phyloP scores from a whole-genome alignment of 495 filamentous ascomycete genomes.

The Cercophora sp. region DNA sequence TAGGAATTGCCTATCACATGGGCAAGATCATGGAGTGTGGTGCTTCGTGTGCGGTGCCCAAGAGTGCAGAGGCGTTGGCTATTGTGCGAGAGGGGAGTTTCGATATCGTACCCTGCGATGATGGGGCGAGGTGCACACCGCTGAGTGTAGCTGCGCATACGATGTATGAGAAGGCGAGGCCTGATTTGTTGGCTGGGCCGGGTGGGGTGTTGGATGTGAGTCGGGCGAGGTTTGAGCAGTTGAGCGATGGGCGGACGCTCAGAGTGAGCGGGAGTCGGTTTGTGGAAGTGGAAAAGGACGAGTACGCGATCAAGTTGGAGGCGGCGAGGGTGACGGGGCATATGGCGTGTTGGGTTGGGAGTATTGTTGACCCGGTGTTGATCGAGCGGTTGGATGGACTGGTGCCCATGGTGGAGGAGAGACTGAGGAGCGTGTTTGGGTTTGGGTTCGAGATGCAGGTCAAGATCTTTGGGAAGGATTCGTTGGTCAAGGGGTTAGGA shows the following conservation, averaged over 20 bases:
- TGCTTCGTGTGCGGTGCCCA: slow-evolving; percentile 43
- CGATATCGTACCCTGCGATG: slow-evolving; percentile 35
- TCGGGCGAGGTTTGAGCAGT: slow-evolving; percentile 33
- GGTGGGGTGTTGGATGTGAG: slow-evolving; percentile 43
- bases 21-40: slow-evolving; percentile 54
- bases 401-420: slow-evolving; percentile 23
- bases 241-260: slow-evolving; percentile 35
- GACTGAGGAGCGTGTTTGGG: slow-evolving; percentile 15
- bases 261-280: slow-evolving; percentile 39
- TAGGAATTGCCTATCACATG: slow-evolving; percentile 36
- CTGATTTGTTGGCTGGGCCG: slow-evolving; percentile 43
- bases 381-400: slow-evolving; percentile 25
- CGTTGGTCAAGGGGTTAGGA: background rate
- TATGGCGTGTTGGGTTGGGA: slow-evolving; percentile 43
- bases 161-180: slow-evolving; percentile 49
- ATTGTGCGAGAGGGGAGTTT: slow-evolving; percentile 42
- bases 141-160: slow-evolving; percentile 47
- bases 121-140: slow-evolving; percentile 36
- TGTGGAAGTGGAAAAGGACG: slow-evolving; percentile 1
- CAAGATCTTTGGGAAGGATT: slow-evolving; percentile 37
- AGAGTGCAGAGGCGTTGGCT: slow-evolving; percentile 34
- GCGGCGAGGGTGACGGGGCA: slow-evolving; percentile 37
- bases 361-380: slow-evolving; percentile 35
- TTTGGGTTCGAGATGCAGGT: slow-evolving; percentile 33
- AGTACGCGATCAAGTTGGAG: slow-evolving; percentile 47